Base-by-base conservation (phyloP, 1,284 basidiomycete genomes). In the Ustilago trichophora region DNA sequence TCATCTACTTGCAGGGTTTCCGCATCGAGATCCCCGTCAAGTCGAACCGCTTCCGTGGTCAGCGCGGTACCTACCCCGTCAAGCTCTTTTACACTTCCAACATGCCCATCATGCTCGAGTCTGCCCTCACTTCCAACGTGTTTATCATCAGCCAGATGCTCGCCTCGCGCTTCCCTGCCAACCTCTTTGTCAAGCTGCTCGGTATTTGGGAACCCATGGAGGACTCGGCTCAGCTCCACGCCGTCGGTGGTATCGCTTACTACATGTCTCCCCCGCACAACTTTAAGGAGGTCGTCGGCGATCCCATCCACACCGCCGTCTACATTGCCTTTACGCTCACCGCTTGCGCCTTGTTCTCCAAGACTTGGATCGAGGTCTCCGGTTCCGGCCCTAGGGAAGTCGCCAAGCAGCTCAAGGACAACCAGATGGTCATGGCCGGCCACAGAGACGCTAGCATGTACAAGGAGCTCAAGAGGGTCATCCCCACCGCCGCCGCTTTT, bases 81-180 rank as follows among this genome's bases (percentile, higher is more conserved):
- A 98, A 98, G 85, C 88, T 98, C 38, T 98, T 98, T 85, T 98
- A 98, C 85, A 98, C 95, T 21, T 90, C 88, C 68, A 98, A 98
- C 86, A 98, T 98, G 95, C 94, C 95, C 67, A 98, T 98, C 86
- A 98, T 98, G 95, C 88, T 98, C 71, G 91, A 98, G 84, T 90
- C 88, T 22, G 94, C 95, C 11, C 86, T 98, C 59, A 94, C 93
- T 9, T 91, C 89, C 65, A 97, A 98, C 84, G 88, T 98, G 24
- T 98, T 94, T 85, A 92, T 98, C 82, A 87, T 98, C 80, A 92
- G 89, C 38, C 96, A 98, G 84, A 98, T 98, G 95, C 73, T 81
- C 31, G 72, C 75, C 87, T 97, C 74, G 88, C 88, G 95, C 36
- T 98, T 97, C 88, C 95, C 96, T 1, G 85, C 86, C 74, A 97